Percentiles rank a stretch among this genome's conserved stretches.
phyloP scores from a whole-genome alignment of 495 filamentous ascomycete genomes.

The Neurospora sp. region DNA sequence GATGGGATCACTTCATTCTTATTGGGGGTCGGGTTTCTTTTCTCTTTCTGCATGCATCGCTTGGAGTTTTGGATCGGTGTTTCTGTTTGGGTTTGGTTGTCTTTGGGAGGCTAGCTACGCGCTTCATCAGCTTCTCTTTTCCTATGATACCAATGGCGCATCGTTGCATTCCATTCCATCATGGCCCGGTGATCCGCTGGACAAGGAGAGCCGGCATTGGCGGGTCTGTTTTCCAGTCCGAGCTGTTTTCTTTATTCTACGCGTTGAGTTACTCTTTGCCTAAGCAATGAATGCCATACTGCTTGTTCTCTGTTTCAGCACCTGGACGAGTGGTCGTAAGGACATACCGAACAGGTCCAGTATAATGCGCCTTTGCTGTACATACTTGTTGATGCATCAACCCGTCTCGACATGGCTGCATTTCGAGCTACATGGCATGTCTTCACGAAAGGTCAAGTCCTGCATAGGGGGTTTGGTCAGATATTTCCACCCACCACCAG shows the following conservation, averaged over 20 bases:
- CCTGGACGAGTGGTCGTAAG: background rate
- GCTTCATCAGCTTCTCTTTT: background rate
- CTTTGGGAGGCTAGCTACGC: background rate
- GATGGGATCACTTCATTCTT: background rate
- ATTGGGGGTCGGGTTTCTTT: background rate
- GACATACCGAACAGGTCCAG: background rate
- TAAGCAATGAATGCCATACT: background rate
- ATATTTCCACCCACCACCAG: background rate
- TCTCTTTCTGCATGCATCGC: constrained; percentile 6
- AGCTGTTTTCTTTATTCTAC: background rate
- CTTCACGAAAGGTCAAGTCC: background rate
- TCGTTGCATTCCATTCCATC: background rate
- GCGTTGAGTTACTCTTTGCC: background rate
- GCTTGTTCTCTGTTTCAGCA: background rate
- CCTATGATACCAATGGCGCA: background rate
- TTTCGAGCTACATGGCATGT: background rate
- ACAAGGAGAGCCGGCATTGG: background rate
- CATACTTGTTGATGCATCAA: background rate
- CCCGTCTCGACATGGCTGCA: background rate
- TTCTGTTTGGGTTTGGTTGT: background rate
- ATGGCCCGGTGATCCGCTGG: background rate
- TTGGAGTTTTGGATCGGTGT: constrained; percentile 10
- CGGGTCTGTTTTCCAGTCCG: background rate
- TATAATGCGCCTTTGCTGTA: background rate
- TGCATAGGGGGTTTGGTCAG: background rate